Conservation (phyloP, 441 rosid genomes). For the Pelargonium myrrhifolium region DNA sequence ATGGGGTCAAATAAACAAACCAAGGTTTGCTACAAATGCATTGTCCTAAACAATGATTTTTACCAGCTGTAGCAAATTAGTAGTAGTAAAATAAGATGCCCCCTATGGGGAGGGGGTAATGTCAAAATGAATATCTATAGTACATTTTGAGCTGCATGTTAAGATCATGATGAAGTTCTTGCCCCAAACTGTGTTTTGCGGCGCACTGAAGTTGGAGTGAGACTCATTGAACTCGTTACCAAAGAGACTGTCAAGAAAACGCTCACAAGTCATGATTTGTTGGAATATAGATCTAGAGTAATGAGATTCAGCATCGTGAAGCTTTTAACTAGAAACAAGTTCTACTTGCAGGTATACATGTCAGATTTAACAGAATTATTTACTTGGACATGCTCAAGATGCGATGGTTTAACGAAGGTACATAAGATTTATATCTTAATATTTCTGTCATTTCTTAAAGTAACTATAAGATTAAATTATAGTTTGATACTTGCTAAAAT, state of each 20-base stretch:
- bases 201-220: too few species aligned
- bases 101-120: background rate
- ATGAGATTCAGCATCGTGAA: background rate
- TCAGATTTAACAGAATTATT: slow-evolving; percentile 73
- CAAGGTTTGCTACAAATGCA: too few species aligned
- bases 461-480: background rate
- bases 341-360: slow-evolving; percentile 55
- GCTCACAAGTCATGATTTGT: too few species aligned
- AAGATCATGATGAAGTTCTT: too few species aligned
- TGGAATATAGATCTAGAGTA: too few species aligned
- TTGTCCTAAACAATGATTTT: too few species aligned
- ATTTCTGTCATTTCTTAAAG: slow-evolving; percentile 6
- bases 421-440: slow-evolving; percentile 1
- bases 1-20: background rate
- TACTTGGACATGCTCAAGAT: slow-evolving; percentile 81
- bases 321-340: slow-evolving; percentile 16
- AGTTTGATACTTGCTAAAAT: background rate
- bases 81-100: background rate
- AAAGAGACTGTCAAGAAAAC: too few species aligned
- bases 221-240: too few species aligned
- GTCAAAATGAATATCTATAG: too few species aligned
- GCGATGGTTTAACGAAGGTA: slow-evolving; percentile 69
- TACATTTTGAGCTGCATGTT: too few species aligned
- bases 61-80: too few species aligned
- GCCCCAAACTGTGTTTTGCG: too few species aligned